Evolutionary conservation across 768 basidiomycete species (phyloP), one percentile per base, ranked within the genome.

Genomic region (Amanita rubescens): DNA sequence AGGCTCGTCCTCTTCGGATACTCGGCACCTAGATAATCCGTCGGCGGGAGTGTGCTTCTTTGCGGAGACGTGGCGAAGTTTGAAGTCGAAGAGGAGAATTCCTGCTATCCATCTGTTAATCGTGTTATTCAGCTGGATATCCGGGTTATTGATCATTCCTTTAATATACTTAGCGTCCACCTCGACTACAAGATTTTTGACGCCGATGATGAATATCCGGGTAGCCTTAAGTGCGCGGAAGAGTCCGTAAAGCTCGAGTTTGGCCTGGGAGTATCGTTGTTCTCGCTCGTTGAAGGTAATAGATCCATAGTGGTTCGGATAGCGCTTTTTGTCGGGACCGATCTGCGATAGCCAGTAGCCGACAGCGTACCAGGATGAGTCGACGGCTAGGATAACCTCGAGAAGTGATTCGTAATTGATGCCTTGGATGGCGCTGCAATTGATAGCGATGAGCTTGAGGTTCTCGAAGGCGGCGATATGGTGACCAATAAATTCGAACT

Each of bases 201-300:
- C 35, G 5, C 35, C 12, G 35, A 37, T 37, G 5, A 37, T 11
- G 35, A 37, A 37, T 30, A 37, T 37, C 35, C 15, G 11, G 35
- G 15, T 5, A 0, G 53, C 58, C 10, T 60, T 51, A 0, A 71
- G 32, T 0, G 63, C 65, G 12, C 58, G 54, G 20, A 59, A 70
- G 0, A 75, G 45, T 0, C 75, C 69, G 46, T 66, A 75, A 0
- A 75, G 49, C 57, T 77, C 72, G 0, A 66, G 27, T 42, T 78
- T 77, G 0, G 71, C 63, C 42, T 75, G 73, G 1, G 70, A 72
- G 54, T 66, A 73, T 0, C 60, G 22, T 1, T 60, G 50, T 56
- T 74, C 68, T 0, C 66, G 20, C 0, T 67, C 64, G 35, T 71
- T 72, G 22, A 75, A 60, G 0, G 67, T 30, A 30, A 0, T 54